Conservation (phyloP, 139 green algal species). For the Raphidocelis subcapitata region DNA sequence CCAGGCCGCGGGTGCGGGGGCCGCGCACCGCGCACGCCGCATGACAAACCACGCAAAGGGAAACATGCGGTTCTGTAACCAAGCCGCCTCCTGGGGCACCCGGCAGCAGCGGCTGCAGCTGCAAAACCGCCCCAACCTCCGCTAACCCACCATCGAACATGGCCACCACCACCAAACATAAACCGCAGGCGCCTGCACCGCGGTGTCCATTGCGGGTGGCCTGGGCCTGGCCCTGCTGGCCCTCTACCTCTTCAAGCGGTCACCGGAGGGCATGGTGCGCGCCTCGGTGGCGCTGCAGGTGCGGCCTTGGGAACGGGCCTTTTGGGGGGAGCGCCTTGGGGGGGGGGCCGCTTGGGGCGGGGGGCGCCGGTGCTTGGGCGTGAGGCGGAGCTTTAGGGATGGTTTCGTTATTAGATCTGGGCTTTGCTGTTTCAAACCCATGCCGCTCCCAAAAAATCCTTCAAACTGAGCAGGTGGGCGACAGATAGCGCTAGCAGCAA, state of each 20-base stretch:
- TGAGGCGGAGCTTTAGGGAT: too few relatives aligned
- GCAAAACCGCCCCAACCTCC: not conserved
- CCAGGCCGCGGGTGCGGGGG: slow-evolving; percentile 4
- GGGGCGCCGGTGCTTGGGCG: too few relatives aligned
- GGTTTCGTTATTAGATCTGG: too few relatives aligned
- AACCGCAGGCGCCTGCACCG: not conserved
- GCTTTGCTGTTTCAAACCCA: too few relatives aligned
- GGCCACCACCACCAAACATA: not conserved
- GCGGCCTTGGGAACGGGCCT: not conserved
- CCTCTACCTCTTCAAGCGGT: slow-evolving; percentile 11
- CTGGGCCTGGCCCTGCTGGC: slow-evolving; percentile 7
- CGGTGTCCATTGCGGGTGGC: not conserved
- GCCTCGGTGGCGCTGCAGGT: slow-evolving; percentile 19
- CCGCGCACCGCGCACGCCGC: not conserved
- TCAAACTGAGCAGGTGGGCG: too few relatives aligned
- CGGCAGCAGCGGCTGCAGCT: not conserved
- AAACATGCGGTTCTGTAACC: not conserved
- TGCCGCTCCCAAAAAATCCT: too few relatives aligned
- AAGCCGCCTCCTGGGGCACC: not conserved
- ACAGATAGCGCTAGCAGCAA: too few relatives aligned
- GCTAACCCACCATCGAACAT: not conserved
- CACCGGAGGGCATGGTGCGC: slow-evolving; percentile 7
- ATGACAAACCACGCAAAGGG: not conserved
- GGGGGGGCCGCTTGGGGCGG: too few relatives aligned
- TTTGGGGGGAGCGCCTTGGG: too few relatives aligned